Evolutionary conservation across 176 grass and related monocot species (phyloP).

Genomic region (Tillandsia fasciculata): DNA sequence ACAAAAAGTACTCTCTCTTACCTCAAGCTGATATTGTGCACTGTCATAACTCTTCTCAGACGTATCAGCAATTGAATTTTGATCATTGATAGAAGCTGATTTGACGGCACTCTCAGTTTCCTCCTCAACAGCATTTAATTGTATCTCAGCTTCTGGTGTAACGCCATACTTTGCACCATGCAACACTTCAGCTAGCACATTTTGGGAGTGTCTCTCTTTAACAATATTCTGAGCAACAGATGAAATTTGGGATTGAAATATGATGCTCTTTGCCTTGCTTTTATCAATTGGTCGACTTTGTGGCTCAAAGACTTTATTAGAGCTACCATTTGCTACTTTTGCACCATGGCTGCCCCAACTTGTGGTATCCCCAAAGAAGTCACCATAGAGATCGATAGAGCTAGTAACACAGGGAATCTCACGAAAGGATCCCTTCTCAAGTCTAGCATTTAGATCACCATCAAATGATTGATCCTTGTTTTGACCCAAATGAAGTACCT

Average conservation of each 20-base stretch:
- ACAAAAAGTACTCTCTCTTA: constrained; percentile 25
- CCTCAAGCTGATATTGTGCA: constrained; percentile 35
- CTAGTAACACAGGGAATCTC: constrained; percentile 42
- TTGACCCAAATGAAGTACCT: constrained; percentile 38
- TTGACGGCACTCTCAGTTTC: constrained; percentile 62
- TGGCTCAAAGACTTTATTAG: constrained; percentile 34
- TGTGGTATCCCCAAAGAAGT: constrained; percentile 54
- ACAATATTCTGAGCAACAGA: constrained; percentile 26
- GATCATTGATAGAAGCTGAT: constrained; percentile 39
- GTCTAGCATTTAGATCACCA: constrained; percentile 17
- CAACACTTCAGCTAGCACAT: constrained; percentile 23
- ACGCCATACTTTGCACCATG: constrained; percentile 33
- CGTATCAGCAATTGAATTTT: constrained; percentile 32
- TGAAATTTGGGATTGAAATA: constrained; percentile 36
- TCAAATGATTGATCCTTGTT: constrained; percentile 15
- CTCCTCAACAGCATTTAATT: constrained; percentile 50
- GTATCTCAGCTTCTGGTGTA: constrained; percentile 23
- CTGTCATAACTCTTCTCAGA: constrained; percentile 41
- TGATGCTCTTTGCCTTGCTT: constrained; percentile 40
- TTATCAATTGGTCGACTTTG: constrained; percentile 32
- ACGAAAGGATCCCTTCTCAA: constrained; percentile 26
- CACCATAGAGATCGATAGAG: constrained; percentile 65
- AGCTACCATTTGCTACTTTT: constrained; percentile 30
- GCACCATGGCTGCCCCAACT: constrained; percentile 42
- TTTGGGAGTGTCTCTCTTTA: constrained; percentile 21